phyloP scores from a whole-genome alignment of 805 yeast genomes.

The Candida krabiensis region DNA sequence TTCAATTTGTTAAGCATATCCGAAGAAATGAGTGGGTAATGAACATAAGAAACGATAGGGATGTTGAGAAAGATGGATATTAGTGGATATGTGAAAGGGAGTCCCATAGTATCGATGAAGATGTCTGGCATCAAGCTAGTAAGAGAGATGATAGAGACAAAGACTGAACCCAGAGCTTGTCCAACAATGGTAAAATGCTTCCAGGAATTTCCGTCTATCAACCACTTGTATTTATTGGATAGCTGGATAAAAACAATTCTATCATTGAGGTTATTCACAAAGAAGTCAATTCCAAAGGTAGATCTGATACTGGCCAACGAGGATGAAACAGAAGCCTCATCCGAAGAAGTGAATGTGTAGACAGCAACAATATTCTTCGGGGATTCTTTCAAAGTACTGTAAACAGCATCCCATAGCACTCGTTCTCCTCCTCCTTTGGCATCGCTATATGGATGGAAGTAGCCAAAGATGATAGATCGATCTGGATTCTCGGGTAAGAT shows the following conservation, averaged over 20 bases:
- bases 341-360: constrained; percentile 44
- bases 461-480: constrained; percentile 63
- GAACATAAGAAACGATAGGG: constrained; percentile 88
- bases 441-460: constrained; percentile 92
- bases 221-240: constrained; percentile 37
- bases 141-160: constrained; percentile 71
- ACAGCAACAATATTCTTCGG: constrained; percentile 58
- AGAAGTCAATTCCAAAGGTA: constrained; percentile 31
- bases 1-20: constrained; percentile 78
- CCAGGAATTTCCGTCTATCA: constrained; percentile 75
- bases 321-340: constrained; percentile 24
- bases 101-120: constrained; percentile 94
- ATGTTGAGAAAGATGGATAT: constrained; percentile 55
- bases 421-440: constrained; percentile 99
- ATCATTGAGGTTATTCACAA: constrained; percentile 20
- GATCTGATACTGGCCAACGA: constrained; percentile 23
- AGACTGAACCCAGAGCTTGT: constrained; percentile 79
- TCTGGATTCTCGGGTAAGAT: constrained; percentile 31
- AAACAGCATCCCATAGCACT: constrained; percentile 92
- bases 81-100: constrained; percentile 81
- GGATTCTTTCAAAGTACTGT: constrained; percentile 56
- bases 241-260: constrained; percentile 34
- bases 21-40: constrained; percentile 85
- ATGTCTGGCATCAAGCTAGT: constrained; percentile 73
- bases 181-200: constrained; percentile 78